phyloP scores from a whole-genome alignment of 345 rosid species.

The Lepidium africanum region DNA sequence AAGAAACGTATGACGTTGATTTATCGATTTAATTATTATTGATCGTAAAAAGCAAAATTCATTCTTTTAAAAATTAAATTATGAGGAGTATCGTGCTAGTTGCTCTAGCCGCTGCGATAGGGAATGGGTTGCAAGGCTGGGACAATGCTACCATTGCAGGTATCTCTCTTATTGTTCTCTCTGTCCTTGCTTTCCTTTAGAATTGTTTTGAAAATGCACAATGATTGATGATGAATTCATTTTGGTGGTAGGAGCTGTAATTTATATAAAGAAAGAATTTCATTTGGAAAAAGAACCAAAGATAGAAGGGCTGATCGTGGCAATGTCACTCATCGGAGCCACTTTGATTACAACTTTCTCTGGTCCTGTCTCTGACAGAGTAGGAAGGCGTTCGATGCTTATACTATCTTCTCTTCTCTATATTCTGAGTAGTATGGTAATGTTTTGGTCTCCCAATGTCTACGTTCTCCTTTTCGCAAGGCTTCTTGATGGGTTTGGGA shows the following conservation, averaged over 20 bases:
- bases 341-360: conserved; percentile 71
- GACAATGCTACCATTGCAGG: conserved; percentile 96
- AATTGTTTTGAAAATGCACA: neutral
- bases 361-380: conserved; percentile 66
- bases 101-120: conserved; percentile 68
- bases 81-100: conserved; percentile 67
- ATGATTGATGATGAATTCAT: neutral
- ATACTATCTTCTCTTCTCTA: conserved; percentile 63
- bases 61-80: conserved; percentile 9
- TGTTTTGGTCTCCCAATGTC: conserved; percentile 86
- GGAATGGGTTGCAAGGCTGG: conserved; percentile 89
- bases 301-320: conserved; percentile 74
- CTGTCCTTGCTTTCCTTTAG: neutral
- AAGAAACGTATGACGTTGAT: neutral
- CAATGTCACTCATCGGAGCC: conserved; percentile 85
- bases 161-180: conserved; percentile 13
- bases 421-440: conserved; percentile 58
- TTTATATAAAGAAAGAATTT: conserved; percentile 70
- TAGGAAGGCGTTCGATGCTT: conserved; percentile 84
- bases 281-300: conserved; percentile 35
- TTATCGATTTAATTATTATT: neutral
- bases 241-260: conserved; percentile 48
- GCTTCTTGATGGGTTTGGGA: conserved; percentile 72
- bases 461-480: conserved; percentile 63
- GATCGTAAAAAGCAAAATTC: neutral